Base-by-base conservation (phyloP, 768 basidiomycete species). In the Fomitopsis pulvina region DNA sequence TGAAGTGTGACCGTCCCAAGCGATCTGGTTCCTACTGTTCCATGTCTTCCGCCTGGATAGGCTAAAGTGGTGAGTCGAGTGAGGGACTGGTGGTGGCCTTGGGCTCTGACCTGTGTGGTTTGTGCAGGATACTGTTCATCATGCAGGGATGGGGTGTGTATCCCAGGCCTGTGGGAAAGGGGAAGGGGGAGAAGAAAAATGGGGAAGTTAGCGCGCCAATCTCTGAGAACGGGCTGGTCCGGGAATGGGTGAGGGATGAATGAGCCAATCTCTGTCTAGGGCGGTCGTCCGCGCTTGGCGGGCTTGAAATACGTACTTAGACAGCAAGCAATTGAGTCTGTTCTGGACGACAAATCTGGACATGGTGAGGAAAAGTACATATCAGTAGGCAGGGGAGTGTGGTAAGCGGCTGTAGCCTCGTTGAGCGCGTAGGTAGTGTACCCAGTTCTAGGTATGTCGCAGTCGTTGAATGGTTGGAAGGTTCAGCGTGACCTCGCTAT, bases 141-240 rank as follows among this genome's bases (percentile, higher is more conserved):
- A 65, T 76, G 68, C 70, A 71, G 45, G 75, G 76, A 0, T 76
- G 76, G 75, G 74, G 73, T 6, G 68, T 73, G 12, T 51, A 41
- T n/a, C 61, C 60, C 0, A 40, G 52, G 21, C 28, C 30, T 26
- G 32, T 12, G 7, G 45, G 27, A 11, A 14, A 9, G 18, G 21
- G 10, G 30, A 8, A 21, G 30, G 30, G 20, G 30, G n/a, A 9
- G 25, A 44, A 44, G 24, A 14, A 12, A 14, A 18, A 16, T 18
- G 18, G 18, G 18, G 34, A 37, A 18, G 14, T 12, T 37, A 14
- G 34, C 14, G 34, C 34, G 34, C 34, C 34, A 18, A 37, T 37
- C 34, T 37, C 34, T 12, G 34, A 12, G 6, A 37, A 37, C 14
- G 34, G 34, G 14, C 34, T 37, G 5, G 34, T 37, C 14, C 34